These are phyloP conservation scores for Zasmidium angulare DNA, from an alignment of 2,329 filamentous ascomycete genomes.

Conservation along the genomic window DNA sequence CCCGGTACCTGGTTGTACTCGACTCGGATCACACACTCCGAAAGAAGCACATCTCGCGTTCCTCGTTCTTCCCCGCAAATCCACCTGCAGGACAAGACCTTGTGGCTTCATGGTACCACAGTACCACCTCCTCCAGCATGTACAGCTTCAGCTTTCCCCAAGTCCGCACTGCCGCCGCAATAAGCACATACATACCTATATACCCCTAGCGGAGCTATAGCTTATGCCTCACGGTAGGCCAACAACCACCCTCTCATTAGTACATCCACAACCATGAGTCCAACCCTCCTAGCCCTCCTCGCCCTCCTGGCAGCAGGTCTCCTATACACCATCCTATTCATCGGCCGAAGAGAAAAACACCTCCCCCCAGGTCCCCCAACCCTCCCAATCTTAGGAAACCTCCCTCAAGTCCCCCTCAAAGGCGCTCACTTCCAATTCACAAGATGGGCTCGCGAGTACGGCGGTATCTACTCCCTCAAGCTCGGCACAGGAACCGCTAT, in stretches of 20 bases:
- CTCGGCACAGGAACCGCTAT: conserved; percentile 42
- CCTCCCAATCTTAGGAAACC: conserved; percentile 45
- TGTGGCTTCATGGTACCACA: not conserved
- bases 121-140: not conserved
- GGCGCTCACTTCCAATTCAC: conserved; percentile 33
- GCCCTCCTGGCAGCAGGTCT: conserved; percentile 10
- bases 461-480: conserved; percentile 38
- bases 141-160: too few relatives aligned
- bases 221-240: not conserved
- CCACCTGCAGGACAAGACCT: not conserved
- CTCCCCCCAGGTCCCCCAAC: conserved; percentile 41
- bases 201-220: too few relatives aligned
- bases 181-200: not conserved
- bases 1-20: not conserved
- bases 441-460: conserved; percentile 31
- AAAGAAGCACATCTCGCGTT: not conserved
- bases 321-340: conserved; percentile 17
- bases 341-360: conserved; percentile 24
- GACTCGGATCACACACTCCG: not conserved
- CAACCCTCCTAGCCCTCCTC: not conserved
- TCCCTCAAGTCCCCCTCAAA: conserved; percentile 40
- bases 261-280: conserved; percentile 1
- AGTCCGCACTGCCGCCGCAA: not conserved
- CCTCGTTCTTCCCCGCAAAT: not conserved
- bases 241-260: not conserved